Evolutionary conservation across 805 yeast genomes (phyloP).

Genomic region (Pichia sporocuriosa): DNA sequence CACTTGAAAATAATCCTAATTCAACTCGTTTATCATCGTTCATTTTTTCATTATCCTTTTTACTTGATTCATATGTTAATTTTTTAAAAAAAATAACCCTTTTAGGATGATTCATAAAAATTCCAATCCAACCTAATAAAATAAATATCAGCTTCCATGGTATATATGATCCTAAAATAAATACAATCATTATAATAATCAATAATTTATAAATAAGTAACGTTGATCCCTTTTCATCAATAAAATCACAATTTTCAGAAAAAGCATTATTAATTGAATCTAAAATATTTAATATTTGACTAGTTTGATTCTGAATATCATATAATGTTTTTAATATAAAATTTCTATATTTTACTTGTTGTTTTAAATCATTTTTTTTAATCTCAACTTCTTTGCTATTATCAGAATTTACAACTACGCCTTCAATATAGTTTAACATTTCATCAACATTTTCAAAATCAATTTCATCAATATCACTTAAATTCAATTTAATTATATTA

Average conservation of each 20-base stretch:
- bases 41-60: background rate
- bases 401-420: constrained; percentile 8
- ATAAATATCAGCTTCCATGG: constrained; percentile 63
- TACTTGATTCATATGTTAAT: background rate
- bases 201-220: constrained; percentile 42
- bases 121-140: constrained; percentile 46
- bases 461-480: constrained; percentile 13
- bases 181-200: constrained; percentile 34
- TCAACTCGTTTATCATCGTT: background rate
- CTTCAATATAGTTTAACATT: background rate
- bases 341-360: constrained; percentile 10
- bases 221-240: constrained; percentile 62
- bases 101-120: constrained; percentile 57
- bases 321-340: constrained; percentile 52
- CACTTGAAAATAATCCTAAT: background rate
- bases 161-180: constrained; percentile 42
- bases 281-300: constrained; percentile 43
- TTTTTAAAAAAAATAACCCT: constrained; percentile 15
- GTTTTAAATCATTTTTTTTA: background rate
- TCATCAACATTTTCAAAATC: background rate
- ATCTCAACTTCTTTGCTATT: constrained; percentile 9
- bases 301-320: constrained; percentile 62
- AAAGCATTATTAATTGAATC: constrained; percentile 49
- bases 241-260: constrained; percentile 61
- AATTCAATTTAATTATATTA: background rate